These are phyloP conservation scores for Physcomitrium patens DNA, from an alignment of 225 moss, liverwort and hornwort genomes.

Conservation along the genomic window DNA sequence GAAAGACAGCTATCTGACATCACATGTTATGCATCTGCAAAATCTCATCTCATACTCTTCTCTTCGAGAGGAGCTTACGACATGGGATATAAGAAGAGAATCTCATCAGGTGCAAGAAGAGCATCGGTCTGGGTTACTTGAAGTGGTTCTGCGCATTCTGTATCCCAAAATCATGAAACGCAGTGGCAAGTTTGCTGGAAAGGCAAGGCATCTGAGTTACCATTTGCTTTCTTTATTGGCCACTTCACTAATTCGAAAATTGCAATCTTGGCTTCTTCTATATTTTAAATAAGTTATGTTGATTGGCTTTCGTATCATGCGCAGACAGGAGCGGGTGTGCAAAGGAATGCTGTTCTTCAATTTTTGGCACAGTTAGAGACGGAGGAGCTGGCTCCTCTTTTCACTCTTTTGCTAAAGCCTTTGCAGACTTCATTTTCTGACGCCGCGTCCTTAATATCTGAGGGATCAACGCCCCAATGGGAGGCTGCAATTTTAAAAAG, in stretches of 20 bases:
- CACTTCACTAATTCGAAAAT: not conserved
- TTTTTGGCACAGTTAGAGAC: conserved; percentile 90
- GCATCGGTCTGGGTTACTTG: conserved; percentile 70
- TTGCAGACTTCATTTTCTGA: conserved; percentile 62
- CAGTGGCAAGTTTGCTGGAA: conserved; percentile 82
- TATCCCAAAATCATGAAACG: conserved; percentile 97
- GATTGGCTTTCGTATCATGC: conserved; percentile 18
- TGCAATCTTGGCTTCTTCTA: not conserved
- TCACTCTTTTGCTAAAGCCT: conserved; percentile 76
- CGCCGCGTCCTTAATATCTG: conserved; percentile 29
- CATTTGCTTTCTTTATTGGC: conserved; percentile 14
- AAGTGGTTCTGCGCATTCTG: conserved; percentile 72
- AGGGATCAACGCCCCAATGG: conserved; percentile 39
- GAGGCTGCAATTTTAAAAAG: conserved; percentile 51
- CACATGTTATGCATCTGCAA: conserved; percentile 74
- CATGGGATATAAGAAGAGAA: conserved; percentile 85
- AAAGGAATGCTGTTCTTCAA: conserved; percentile 88
- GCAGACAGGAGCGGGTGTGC: conserved; percentile 77
- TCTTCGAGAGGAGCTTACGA: conserved; percentile 90
- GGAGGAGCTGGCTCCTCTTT: conserved; percentile 78
- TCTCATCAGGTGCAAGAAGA: conserved; percentile 80
- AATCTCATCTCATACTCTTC: conserved; percentile 86
- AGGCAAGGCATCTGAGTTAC: conserved; percentile 44
- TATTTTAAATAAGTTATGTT: not conserved
- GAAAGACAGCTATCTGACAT: conserved; percentile 82